These are phyloP conservation scores for Dothistroma septosporum DNA, from an alignment of 2,329 filamentous ascomycete species.

Conservation along the genomic window DNA sequence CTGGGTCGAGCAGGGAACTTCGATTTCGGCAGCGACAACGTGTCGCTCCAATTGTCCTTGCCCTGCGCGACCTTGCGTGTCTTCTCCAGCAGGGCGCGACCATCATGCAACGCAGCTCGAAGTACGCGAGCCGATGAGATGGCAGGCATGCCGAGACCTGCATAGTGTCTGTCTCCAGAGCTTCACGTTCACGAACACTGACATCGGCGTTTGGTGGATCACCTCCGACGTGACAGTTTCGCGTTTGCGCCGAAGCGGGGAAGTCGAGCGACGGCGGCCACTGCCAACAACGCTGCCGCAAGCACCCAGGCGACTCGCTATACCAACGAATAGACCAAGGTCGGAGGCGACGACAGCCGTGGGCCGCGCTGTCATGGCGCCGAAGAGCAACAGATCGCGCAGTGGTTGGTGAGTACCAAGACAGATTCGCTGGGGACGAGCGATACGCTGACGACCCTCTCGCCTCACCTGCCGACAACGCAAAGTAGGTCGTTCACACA, in stretches of 20 bases:
- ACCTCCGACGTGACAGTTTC: neutral
- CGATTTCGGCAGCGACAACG: constrained; percentile 48
- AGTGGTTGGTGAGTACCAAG: constrained; percentile 1
- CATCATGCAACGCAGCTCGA: constrained; percentile 9
- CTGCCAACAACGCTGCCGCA: too few species aligned
- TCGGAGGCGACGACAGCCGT: neutral
- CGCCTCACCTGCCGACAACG: constrained; percentile 34
- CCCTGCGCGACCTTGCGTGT: constrained; percentile 11
- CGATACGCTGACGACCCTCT: neutral
- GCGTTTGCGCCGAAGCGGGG: neutral
- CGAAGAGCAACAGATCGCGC: neutral
- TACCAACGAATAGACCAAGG: neutral
- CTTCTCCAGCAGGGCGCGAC: constrained; percentile 3
- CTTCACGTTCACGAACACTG: neutral
- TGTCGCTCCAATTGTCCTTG: constrained; percentile 32
- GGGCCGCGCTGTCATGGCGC: neutral
- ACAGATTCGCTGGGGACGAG: neutral
- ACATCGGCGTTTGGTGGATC: neutral
- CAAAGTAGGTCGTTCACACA: constrained; percentile 24
- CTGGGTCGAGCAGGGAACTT: constrained; percentile 46
- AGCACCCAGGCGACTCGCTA: neutral
- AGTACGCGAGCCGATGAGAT: constrained; percentile 23
- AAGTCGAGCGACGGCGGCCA: neutral
- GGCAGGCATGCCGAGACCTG: constrained; percentile 16
- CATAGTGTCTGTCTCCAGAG: neutral